Percentiles rank a stretch among this genome's conserved stretches.
These are phyloP conservation scores for Aspergillus haitiensis DNA, from an alignment of 495 filamentous ascomycete species.

Conservation along the genomic window DNA sequence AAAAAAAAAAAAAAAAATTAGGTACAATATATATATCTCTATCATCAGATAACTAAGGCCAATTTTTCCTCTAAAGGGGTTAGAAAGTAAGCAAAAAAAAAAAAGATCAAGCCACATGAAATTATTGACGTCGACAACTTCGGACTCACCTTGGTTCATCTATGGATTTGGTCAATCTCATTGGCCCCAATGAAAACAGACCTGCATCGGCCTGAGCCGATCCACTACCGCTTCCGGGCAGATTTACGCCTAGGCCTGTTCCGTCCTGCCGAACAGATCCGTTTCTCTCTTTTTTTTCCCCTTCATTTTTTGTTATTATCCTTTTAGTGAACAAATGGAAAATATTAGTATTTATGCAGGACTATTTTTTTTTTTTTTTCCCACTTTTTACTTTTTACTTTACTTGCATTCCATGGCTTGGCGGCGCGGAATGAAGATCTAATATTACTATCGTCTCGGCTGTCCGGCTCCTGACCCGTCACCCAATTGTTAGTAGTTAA, in stretches of 20 bases:
- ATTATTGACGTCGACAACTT: slow-evolving; percentile 17
- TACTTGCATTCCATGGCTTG: no score
- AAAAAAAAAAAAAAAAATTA: background rate
- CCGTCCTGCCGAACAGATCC: slow-evolving; percentile 26
- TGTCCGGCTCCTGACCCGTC: no score
- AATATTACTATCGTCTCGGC: no score
- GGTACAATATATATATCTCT: no score
- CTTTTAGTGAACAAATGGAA: background rate
- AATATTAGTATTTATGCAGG: no score
- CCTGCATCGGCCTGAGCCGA: slow-evolving; percentile 21
- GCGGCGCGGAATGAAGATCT: no score
- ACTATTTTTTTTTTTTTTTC: no score
- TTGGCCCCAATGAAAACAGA: slow-evolving; percentile 14
- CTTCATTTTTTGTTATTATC: slow-evolving; percentile 1
- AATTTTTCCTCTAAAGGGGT: no score
- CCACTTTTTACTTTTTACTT: no score
- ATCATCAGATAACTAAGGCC: no score
- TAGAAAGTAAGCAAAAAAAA: background rate
- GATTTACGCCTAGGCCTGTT: slow-evolving; percentile 28
- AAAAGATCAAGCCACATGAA: background rate
- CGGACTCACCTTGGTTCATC: slow-evolving; percentile 7
- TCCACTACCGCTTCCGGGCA: slow-evolving; percentile 27
- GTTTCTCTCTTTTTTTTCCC: slow-evolving; percentile 4
- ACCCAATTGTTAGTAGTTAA: no score
- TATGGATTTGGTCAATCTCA: background rate